Evolutionary conservation across 163 green algal genomes (phyloP), one percentile per base, ranked within the genome.

Genomic region (Picocystis sp.): DNA sequence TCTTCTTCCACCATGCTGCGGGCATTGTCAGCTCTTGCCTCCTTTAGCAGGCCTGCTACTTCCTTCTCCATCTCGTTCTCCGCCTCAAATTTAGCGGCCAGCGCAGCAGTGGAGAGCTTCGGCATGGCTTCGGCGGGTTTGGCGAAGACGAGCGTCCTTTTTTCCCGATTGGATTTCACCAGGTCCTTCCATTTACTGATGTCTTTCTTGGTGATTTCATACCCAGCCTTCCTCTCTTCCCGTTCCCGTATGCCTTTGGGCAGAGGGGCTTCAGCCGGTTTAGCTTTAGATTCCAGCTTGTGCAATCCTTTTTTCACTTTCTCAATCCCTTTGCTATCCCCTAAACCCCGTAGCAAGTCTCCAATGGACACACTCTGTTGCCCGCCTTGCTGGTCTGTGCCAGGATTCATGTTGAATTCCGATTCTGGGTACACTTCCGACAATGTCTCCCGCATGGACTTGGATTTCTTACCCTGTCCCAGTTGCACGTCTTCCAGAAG

Each of bases 141-240:
- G 0, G 67, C 74, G 53, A 96, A 84, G 1, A 67, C 61, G n/a
- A 96, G 64, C 5, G 84, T 94, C 21, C 81, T 76, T 1, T 84
- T 86, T 67, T 95, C 81, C 3, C 88, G 72, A 61, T 96, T 93
- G 29, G 79, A 67, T 74, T 94, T 92, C n/a, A 97, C 77, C 2
- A 95, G 64, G 3, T 77, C 72, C 65, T 83, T 70, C 88, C 86
- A 96, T 63, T 89, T 90, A 25, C 70, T 66, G 1, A 93, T 79
- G 3, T 96, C 83, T 55, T 86, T 62, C 10, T 62, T 74, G 15
- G 77, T 81, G 11, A 62, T 62, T 57, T 91, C 79, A 52, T 97
- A 97, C 2, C 76, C 86, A 0, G 81, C 88, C 61, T 79, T 75
- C 53, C 83, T 76, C 63, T 89, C 73, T 47, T 81, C 52, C 1